Percentiles rank a stretch among this genome's conserved stretches.
phyloP scores from a whole-genome alignment of 2,329 filamentous ascomycete genomes.

The Triangularia setosa region DNA sequence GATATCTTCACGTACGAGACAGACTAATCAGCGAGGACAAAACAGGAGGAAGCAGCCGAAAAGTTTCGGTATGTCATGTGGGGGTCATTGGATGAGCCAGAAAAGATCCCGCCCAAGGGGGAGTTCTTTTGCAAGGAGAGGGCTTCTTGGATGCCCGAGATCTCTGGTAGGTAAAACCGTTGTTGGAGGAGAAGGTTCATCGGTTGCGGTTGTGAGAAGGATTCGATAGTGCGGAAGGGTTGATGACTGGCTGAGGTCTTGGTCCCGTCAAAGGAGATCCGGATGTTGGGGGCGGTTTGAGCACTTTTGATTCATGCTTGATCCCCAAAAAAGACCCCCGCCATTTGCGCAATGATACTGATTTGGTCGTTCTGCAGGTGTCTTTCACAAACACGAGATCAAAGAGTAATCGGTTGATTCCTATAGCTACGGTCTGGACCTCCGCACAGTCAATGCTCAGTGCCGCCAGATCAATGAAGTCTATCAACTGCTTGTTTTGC shows the following conservation, averaged over 20 bases:
- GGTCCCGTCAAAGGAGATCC: not conserved
- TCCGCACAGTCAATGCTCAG: not conserved
- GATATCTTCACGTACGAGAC: slow-evolving; percentile 8
- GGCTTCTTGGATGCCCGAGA: slow-evolving; percentile 48
- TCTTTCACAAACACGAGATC: slow-evolving; percentile 6
- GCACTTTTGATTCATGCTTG: not conserved
- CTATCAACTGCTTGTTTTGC: not conserved
- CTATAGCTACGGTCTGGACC: not conserved
- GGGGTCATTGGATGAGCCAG: slow-evolving; percentile 48
- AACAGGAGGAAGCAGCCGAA: slow-evolving; percentile 40
- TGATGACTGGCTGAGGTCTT: not conserved
- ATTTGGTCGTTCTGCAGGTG: not conserved
- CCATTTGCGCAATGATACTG: not conserved
- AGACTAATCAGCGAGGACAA: not conserved
- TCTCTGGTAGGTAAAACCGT: slow-evolving; percentile 32
- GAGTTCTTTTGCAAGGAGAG: slow-evolving; percentile 51
- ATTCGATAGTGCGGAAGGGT: not conserved
- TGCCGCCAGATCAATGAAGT: not conserved
- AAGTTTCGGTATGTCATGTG: slow-evolving; percentile 41
- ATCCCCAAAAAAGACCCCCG: not conserved
- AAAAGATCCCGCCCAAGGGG: slow-evolving; percentile 47
- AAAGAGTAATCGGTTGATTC: slow-evolving; percentile 1
- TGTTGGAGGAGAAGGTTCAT: not conserved
- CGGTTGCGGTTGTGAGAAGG: not conserved
- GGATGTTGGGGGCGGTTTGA: not conserved